Evolutionary conservation across 164 flowering plant species (phyloP).

Genomic region (Echeveria elegans): DNA sequence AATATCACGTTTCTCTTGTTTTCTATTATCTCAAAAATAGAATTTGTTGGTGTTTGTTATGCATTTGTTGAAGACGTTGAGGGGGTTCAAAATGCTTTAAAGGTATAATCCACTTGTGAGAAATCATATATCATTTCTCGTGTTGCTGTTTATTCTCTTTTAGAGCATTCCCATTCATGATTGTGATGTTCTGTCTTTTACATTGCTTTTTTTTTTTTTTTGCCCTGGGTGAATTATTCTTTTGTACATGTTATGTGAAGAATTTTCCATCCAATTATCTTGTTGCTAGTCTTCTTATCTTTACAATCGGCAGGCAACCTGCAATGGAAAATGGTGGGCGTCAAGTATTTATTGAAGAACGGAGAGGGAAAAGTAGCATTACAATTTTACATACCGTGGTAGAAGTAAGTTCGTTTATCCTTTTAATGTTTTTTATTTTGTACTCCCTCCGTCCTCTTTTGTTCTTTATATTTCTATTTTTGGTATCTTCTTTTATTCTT

Average conservation of each 20-base stretch:
- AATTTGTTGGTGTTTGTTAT: slow-evolving; percentile 69
- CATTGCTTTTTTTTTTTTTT: no score
- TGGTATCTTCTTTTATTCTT: no score
- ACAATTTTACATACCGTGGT: slow-evolving; percentile 41
- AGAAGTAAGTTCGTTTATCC: slow-evolving; percentile 14
- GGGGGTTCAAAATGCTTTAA: slow-evolving; percentile 51
- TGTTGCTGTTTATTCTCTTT: neutral
- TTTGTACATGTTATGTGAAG: no score
- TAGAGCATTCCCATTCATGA: no score
- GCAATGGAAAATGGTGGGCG: slow-evolving; percentile 41
- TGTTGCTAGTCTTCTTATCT: neutral
- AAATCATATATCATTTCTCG: neutral
- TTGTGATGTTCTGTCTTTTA: no score
- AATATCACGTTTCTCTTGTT: neutral
- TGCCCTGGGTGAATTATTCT: no score
- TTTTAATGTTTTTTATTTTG: no score
- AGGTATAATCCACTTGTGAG: slow-evolving; percentile 28
- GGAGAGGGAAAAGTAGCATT: slow-evolving; percentile 34
- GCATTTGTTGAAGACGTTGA: slow-evolving; percentile 59
- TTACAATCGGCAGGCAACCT: slow-evolving; percentile 34
- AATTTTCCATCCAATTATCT: neutral
- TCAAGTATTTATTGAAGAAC: slow-evolving; percentile 46
- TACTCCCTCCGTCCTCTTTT: no score
- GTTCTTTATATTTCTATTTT: no score
- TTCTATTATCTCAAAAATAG: slow-evolving; percentile 10